Conservation (phyloP, 345 rosid genomes). For the Hirschfeldia incana region DNA sequence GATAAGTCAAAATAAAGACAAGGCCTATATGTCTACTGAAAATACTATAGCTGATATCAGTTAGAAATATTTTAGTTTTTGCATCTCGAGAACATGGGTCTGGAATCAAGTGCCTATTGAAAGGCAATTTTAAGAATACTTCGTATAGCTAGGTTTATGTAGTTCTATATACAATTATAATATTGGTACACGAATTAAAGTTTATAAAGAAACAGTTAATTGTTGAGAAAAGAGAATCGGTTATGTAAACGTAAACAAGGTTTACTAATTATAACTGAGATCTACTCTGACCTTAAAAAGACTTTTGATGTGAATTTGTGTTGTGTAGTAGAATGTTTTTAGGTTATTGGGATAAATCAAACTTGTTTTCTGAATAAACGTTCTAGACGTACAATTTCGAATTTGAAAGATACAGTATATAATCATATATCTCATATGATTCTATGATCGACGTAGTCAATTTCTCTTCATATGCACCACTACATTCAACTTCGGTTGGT, state of each 20-base stretch:
- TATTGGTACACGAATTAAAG: neutral
- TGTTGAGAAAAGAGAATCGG: neutral
- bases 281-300: neutral
- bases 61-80: neutral
- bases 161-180: neutral
- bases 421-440: neutral
- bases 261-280: neutral
- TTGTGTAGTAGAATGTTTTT: neutral
- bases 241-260: neutral
- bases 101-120: conserved; percentile 24
- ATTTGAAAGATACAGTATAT: neutral
- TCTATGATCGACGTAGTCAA: neutral
- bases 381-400: neutral
- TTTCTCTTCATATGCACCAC: neutral
- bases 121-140: neutral
- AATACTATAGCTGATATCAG: neutral
- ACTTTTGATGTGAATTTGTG: neutral
- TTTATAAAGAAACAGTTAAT: neutral
- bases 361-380: neutral
- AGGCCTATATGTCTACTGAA: conserved; percentile 29
- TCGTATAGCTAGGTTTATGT: neutral
- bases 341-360: neutral
- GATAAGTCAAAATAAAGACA: conserved; percentile 38
- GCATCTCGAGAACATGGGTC: conserved; percentile 32
- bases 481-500: neutral